Conservation (phyloP, 768 basidiomycete species). For the Leccinum longicurvipes region DNA sequence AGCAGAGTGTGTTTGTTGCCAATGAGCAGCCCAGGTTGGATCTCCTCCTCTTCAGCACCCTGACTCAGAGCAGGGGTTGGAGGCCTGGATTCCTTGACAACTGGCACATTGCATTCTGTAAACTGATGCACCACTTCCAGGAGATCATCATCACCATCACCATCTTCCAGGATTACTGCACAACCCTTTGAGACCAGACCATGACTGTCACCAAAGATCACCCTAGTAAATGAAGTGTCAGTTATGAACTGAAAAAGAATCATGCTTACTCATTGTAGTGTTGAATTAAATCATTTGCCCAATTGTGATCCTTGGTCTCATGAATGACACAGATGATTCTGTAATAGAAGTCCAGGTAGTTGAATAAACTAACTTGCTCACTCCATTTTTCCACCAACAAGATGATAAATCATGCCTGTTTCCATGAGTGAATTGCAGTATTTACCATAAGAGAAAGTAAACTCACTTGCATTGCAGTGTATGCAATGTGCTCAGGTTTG, state of each 20-base stretch:
- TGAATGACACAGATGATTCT: not conserved
- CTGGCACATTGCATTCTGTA: too few relatives aligned
- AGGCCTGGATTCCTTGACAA: not conserved
- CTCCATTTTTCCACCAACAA: conserved; percentile 1
- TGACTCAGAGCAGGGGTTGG: not conserved
- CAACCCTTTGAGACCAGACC: not conserved
- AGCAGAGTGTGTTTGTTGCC: not conserved
- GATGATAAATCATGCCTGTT: not conserved
- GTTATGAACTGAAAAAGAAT: not conserved
- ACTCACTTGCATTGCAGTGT: not conserved
- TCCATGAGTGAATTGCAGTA: not conserved
- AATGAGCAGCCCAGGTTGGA: not conserved
- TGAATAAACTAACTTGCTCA: not conserved
- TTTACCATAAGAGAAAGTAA: not conserved
- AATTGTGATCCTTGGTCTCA: not conserved
- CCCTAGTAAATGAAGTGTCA: not conserved
- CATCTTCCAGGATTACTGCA: not conserved
- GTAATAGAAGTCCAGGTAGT: not conserved
- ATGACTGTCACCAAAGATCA: not conserved
- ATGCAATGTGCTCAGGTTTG: not conserved
- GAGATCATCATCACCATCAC: not conserved
- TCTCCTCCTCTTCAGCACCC: not conserved
- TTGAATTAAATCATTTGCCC: not conserved
- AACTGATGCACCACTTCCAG: not conserved
- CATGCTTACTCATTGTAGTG: not conserved